Base-by-base conservation (phyloP, 139 green algal genomes). In the Raphidocelis subcapitata region DNA sequence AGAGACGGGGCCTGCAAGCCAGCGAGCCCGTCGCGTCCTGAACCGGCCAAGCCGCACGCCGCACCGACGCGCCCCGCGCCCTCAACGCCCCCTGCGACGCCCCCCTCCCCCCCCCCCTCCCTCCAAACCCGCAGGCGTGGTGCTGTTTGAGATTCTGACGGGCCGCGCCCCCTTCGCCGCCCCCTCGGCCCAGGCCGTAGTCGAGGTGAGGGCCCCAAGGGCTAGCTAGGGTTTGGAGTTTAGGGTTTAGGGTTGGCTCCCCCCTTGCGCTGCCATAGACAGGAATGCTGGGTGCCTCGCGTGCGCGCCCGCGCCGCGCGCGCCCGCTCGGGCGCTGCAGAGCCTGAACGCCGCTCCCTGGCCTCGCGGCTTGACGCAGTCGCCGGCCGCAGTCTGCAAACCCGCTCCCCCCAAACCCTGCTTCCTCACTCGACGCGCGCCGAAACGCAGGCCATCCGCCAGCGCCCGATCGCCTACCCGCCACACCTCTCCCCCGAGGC, bases 101-200 rank as follows among this genome's bases (percentile, higher is more conserved):
- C n/a, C n/a, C n/a, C n/a, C n/a, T n/a, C n/a, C n/a, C n/a, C n/a
- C n/a, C n/a, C n/a, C n/a, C n/a, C n/a, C n/a, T n/a, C n/a, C n/a
- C n/a, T n/a, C n/a, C n/a, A n/a, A n/a, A n/a, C n/a, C n/a, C n/a
- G n/a, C n/a, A n/a, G 82, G 82, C 14, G 82, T 88, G 28, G 67
- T 88, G 37, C 71, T 63, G 35, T 88, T 75, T 66, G 79, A 85
- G 65, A 66, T 88, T 63, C 75, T 85, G 4, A 84, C 70, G 12
- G 82, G 82, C 47, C 60, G 64, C 21, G 73, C 79, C 28, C 82
- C 82, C 14, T 88, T 88, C 75, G 66, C 67, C 26, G n/a, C n/a
- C n/a, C n/a, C n/a, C n/a, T n/a, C n/a, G n/a, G 81, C 81, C 15
- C 65, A 75, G 14, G 75, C 62, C 14, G 62, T 70, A 26, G 64